phyloP scores from a whole-genome alignment of 129 eudicot genomes.

The Lactuca sativa region DNA sequence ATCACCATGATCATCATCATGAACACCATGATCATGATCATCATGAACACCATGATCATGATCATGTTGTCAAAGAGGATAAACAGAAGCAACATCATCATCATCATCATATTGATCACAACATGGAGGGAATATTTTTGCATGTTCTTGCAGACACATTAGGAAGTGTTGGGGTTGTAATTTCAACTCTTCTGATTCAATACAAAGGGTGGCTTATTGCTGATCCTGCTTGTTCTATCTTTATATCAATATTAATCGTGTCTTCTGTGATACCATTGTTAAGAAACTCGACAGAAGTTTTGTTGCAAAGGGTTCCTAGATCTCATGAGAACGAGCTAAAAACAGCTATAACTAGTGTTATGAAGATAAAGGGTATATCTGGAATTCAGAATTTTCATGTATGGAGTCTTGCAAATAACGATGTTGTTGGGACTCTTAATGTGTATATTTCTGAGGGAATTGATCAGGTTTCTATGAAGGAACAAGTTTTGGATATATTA shows the following conservation, averaged over 20 bases:
- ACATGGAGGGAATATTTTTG: slow-evolving; percentile 99
- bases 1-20: slow-evolving; percentile 14
- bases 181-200: slow-evolving; percentile 74
- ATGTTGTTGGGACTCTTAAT: slow-evolving; percentile 80
- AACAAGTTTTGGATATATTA: slow-evolving; percentile 49
- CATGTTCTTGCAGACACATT: slow-evolving; percentile 95
- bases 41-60: slow-evolving; percentile 17
- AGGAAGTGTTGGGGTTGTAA: slow-evolving; percentile 96
- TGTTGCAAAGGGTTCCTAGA: slow-evolving; percentile 90
- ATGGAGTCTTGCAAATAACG: slow-evolving; percentile 87
- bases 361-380: slow-evolving; percentile 66
- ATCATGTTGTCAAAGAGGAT: slow-evolving; percentile 18
- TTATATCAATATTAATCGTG: slow-evolving; percentile 70
- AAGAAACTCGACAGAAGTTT: slow-evolving; percentile 83
- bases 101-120: slow-evolving; percentile 82
- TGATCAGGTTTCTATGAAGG: slow-evolving; percentile 47
- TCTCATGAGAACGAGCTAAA: slow-evolving; percentile 66
- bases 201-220: slow-evolving; percentile 98
- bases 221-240: slow-evolving; percentile 92
- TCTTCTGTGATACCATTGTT: slow-evolving; percentile 88
- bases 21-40: slow-evolving; percentile 23
- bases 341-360: slow-evolving; percentile 53
- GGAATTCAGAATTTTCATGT: slow-evolving; percentile 81
- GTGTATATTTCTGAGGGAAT: slow-evolving; percentile 64
- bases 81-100: slow-evolving; percentile 47